A percentile compares a stretch with the other conserved stretches of the same genome.
Conservation (phyloP, 192 early-diverging fungal species). For the Phycomyces nitens region DNA sequence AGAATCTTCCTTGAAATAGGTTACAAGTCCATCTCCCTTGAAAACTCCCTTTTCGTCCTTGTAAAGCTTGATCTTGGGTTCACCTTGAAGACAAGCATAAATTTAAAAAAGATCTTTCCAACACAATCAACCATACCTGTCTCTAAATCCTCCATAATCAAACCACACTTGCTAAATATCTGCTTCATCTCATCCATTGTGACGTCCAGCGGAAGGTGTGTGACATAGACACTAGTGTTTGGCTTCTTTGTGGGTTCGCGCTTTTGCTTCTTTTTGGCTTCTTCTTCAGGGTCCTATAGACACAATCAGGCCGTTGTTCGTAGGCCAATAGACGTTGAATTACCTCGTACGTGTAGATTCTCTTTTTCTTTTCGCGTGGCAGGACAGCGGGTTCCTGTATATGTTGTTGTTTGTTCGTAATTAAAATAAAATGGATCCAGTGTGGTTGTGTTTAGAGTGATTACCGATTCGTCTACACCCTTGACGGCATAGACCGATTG, state of each 20-base stretch:
- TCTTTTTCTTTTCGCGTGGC: conserved; percentile 45
- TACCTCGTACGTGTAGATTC: conserved; percentile 45
- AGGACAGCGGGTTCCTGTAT: conserved; percentile 29
- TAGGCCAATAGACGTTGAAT: conserved; percentile 20
- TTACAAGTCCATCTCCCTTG: conserved; percentile 93
- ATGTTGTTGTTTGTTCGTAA: background rate
- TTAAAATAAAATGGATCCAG: background rate
- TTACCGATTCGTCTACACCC: conserved; percentile 55
- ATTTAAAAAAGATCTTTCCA: no score
- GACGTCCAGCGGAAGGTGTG: conserved; percentile 76
- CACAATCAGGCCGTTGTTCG: background rate
- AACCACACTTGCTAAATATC: conserved; percentile 72
- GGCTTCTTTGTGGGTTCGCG: conserved; percentile 45
- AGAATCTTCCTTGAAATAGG: conserved; percentile 87
- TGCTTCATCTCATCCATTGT: conserved; percentile 76
- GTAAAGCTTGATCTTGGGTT: conserved; percentile 91
- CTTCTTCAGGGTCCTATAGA: conserved; percentile 1
- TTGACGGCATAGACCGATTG: conserved; percentile 62
- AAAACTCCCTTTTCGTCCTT: conserved; percentile 56
- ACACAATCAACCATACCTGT: conserved; percentile 10
- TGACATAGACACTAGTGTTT: conserved; percentile 84
- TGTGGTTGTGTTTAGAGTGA: background rate
- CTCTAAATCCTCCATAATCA: conserved; percentile 73
- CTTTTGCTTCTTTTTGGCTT: conserved; percentile 49
- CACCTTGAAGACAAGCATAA: conserved; percentile 40